Base-by-base conservation (phyloP, 179 eudicot species). In the Sideroxylon spinosum region DNA sequence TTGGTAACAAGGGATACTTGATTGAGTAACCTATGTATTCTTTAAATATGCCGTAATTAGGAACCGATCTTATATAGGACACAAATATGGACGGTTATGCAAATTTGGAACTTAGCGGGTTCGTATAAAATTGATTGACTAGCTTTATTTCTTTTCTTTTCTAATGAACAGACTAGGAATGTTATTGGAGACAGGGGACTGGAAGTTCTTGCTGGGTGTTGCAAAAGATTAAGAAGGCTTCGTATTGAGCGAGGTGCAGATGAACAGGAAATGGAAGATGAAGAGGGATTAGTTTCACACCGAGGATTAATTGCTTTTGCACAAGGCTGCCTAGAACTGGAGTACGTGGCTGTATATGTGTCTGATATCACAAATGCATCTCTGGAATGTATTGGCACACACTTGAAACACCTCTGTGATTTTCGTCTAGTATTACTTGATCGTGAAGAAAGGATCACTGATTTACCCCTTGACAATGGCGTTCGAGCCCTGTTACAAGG, bases 161-260 rank as follows among this genome's bases (percentile, higher is more conserved):
- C 52, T 7, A 25, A 14, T 70, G 25, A 62, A 83, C 88, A 94
- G 97, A 88, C 91, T 59, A 88, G 92, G 79, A 89, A 92, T 82
- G 93, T 86, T 16, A 85, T 94, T 44, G 93, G 97, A 49, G 98
- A 94, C 78, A 82, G 87, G 77, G 97, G 97, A 11, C 79, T 94
- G 82, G 97, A 90, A 82, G 82, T 85, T 70, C 85, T 94, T 48
- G 88, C 93, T 61, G 76, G 59, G 13, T 84, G 60, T 26, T 94
- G 98, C 81, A 94, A 89, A 86, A 89, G 66, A 69, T 61, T 94
- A 68, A 89, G 81, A 82, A 81, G 94, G 50, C 97, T 94, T 16
- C 87, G 98, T 49, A 84, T 94, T 22, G 98, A 94, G 84, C 88
- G 93, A 60, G 98, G 97, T 59, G 93, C 81, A 17, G 98, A 92